phyloP scores from a whole-genome alignment of 306 rosid genomes.

The Spatholobus suberectus region DNA sequence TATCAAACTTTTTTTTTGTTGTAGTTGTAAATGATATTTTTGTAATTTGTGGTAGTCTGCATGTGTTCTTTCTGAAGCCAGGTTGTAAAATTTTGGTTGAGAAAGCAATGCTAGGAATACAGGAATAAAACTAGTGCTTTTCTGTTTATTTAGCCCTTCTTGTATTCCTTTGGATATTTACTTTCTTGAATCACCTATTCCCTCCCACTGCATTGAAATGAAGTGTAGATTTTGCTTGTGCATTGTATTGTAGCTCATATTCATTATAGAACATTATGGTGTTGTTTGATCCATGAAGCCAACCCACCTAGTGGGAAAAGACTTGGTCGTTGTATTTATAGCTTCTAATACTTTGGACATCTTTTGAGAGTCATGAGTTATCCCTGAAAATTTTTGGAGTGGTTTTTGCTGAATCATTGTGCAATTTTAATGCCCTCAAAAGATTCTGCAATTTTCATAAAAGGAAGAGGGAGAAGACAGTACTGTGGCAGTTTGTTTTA shows the following conservation, averaged over 20 bases:
- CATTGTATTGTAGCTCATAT: neutral
- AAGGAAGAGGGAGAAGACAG: neutral
- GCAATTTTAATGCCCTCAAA: too few species aligned
- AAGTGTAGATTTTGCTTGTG: neutral
- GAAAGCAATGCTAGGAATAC: neutral
- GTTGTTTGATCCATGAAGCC: neutral
- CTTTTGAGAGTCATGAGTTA: neutral
- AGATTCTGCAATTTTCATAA: neutral
- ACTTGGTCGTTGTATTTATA: neutral
- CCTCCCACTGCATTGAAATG: neutral
- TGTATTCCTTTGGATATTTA: constrained; percentile 3
- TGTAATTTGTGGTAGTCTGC: too few species aligned
- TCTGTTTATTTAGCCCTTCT: constrained; percentile 3
- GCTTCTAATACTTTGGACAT: neutral
- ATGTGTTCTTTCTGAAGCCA: too few species aligned
- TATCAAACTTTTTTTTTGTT: neutral
- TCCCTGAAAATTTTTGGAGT: neutral
- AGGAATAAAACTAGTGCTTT: neutral
- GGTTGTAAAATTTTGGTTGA: too few species aligned
- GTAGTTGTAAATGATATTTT: too few species aligned
- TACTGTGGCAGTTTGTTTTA: too few species aligned
- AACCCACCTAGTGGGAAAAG: neutral
- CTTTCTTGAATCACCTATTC: neutral
- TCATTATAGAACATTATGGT: neutral
- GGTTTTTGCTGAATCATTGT: neutral